Percentiles rank a stretch among this genome's conserved stretches.
phyloP scores from a whole-genome alignment of 768 basidiomycete species.

The Terana coerulea region DNA sequence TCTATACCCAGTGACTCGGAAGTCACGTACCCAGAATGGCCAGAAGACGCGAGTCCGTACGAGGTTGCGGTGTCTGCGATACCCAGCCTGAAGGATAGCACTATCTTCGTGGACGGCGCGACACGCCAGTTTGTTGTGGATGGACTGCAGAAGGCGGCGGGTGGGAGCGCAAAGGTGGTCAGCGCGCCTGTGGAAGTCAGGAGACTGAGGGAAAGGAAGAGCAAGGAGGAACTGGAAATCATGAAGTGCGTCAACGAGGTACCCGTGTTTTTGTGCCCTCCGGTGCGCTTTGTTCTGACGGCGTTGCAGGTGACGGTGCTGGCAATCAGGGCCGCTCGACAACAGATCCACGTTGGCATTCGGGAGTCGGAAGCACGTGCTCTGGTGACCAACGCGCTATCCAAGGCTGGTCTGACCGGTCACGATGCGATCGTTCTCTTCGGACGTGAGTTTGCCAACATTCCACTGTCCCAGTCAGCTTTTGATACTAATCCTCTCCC shows the following conservation, averaged over 20 bases:
- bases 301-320: conserved; percentile 64
- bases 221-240: conserved; percentile 61
- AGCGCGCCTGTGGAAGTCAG: conserved; percentile 52
- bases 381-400: conserved; percentile 56
- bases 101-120: conserved; percentile 57
- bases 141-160: conserved; percentile 48
- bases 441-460: conserved; percentile 50
- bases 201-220: conserved; percentile 73
- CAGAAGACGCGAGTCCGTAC: conserved; percentile 70
- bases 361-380: conserved; percentile 63
- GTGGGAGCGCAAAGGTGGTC: conserved; percentile 32
- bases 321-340: conserved; percentile 63
- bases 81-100: conserved; percentile 20
- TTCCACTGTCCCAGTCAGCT: neutral
- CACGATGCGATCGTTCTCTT: conserved; percentile 69
- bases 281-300: neutral
- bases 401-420: conserved; percentile 52
- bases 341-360: conserved; percentile 64
- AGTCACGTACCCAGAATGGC: conserved; percentile 50
- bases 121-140: conserved; percentile 63
- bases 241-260: conserved; percentile 82
- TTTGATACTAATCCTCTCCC: conserved; percentile 4
- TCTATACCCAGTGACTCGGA: conserved; percentile 44
- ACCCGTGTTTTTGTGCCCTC: neutral
- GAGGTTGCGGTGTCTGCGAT: conserved; percentile 36